Evolutionary conservation across 78 protist genomes (phyloP).

Genomic region (Tieghemostelium lacteum): DNA sequence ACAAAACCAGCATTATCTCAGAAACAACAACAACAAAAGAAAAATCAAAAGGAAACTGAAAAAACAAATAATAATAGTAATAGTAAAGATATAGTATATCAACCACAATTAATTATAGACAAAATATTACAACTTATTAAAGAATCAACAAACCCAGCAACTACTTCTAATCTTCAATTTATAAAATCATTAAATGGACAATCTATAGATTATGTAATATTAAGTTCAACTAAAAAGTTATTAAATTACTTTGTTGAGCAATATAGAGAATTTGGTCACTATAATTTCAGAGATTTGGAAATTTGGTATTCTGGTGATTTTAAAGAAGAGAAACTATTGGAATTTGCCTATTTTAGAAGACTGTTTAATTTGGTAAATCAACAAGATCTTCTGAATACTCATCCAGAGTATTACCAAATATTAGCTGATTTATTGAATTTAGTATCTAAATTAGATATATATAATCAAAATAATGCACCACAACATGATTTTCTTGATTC

Average conservation of each 20-base stretch:
- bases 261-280: neutral
- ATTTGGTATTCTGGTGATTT: neutral
- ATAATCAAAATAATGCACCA: neutral
- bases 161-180: neutral
- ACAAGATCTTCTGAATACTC: neutral
- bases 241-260: neutral
- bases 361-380: neutral
- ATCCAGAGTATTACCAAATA: constrained; percentile 10
- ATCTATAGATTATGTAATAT: neutral
- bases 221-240: neutral
- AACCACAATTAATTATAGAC: neutral
- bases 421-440: constrained; percentile 1
- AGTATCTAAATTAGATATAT: constrained; percentile 26
- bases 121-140: neutral
- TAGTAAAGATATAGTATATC: too few relatives aligned
- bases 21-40: neutral
- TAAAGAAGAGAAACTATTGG: constrained; percentile 22
- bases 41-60: too few relatives aligned
- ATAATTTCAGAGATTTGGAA: neutral
- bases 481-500: neutral
- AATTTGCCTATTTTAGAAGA: constrained; percentile 48
- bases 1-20: neutral
- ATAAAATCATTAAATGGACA: neutral
- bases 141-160: neutral
- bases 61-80: too few relatives aligned